Conservation (phyloP, 148 eudicot genomes). For the Nepenthes gracilis region DNA sequence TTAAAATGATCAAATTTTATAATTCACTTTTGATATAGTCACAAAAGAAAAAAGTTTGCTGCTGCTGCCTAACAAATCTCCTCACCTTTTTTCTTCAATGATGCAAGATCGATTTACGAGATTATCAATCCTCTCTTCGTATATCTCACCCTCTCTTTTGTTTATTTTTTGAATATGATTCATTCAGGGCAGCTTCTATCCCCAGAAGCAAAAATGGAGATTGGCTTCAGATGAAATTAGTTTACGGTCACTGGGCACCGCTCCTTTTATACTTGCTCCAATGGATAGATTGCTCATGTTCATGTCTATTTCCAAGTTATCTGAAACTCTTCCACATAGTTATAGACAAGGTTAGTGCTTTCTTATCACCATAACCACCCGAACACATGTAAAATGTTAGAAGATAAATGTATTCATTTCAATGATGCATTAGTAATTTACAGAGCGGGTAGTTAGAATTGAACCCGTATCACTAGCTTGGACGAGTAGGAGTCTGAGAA, state of each 20-base stretch:
- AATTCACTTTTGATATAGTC: no score
- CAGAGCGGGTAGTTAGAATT: no score
- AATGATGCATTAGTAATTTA: no score
- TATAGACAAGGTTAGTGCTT: conserved; percentile 37
- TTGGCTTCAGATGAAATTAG: conserved; percentile 41
- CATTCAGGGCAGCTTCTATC: conserved; percentile 40
- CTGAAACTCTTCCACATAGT: conserved; percentile 39
- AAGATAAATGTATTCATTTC: no score
- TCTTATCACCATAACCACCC: background rate
- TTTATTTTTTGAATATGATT: background rate
- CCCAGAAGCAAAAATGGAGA: conserved; percentile 36
- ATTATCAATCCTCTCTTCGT: background rate
- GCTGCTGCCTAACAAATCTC: no score
- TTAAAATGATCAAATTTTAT: no score
- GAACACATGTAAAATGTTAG: no score
- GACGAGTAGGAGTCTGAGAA: no score
- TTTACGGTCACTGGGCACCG: conserved; percentile 35
- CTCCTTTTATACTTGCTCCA: conserved; percentile 39
- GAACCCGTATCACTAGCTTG: no score
- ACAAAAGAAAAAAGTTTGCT: no score
- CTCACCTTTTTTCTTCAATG: background rate
- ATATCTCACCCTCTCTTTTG: background rate
- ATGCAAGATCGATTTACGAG: background rate
- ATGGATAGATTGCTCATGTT: conserved; percentile 49
- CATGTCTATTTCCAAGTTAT: conserved; percentile 33